Evolutionary conservation across 2,329 filamentous ascomycete species (phyloP), one percentile per base, ranked within the genome.

Genomic region (Microdochium bolleyi): DNA sequence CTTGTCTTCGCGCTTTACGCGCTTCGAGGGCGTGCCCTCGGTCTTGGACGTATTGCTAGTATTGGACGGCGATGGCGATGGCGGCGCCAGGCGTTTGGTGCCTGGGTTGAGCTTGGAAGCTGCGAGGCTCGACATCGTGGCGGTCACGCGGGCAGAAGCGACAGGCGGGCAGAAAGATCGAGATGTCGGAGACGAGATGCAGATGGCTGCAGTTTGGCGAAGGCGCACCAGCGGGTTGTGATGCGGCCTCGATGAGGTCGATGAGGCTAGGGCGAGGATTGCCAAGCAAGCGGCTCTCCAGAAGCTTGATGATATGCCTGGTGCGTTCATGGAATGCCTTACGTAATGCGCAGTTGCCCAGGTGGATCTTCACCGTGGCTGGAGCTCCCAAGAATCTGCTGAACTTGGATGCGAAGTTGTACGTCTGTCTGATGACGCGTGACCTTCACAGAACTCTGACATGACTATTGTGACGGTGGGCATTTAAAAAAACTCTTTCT

Each of bases 11-110:
- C 79, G 76, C 70, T 85, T 84, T 56, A 76, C 76, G 67, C 83
- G 84, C 53, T 79, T 79, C 49, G 82, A 79, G 16, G 88, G 88
- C 55, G 84, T 83, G 56, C 72, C 73, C 49, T 83, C 79, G 19
- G 70, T 62, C 32, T 70, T 71, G 46, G 68, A 71, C 5, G 67
- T 67, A n/a, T 70, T 75, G 37, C 78, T 80, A 4, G 73, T 69
- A 38, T 75, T 79, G 24, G 75, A 86, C 48, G 77, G 83, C 41
- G 83, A 82, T 46, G 82, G 85, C 51, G 80, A 89, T 19, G 80
- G 78, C 13, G 81, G 80, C 49, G 79, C 78, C 60, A 77, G 75
- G 53, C 67, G 63, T 60, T 72, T 82, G 60, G 66, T 73, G 66
- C 68, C 79, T 52, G 63, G 63, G 37, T 74, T 76, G 58, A 89